These are phyloP conservation scores for Globisporangium paroecandrum DNA, from an alignment of 352 stramenopile genomes.

Conservation along the genomic window DNA sequence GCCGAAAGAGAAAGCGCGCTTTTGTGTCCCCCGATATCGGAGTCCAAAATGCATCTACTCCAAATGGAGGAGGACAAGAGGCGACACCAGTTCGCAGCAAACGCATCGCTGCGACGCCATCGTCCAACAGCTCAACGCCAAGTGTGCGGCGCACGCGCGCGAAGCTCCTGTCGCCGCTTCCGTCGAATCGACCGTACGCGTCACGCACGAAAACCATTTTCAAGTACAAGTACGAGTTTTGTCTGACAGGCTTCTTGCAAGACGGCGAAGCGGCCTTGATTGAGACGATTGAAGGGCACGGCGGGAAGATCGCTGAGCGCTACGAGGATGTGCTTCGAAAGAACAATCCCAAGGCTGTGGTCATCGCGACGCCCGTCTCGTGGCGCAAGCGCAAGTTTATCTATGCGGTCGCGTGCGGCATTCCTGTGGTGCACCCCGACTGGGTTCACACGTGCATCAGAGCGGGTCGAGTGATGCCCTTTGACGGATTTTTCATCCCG, in stretches of 20 bases:
- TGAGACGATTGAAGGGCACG: constrained; percentile 63
- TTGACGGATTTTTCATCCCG: constrained; percentile 69
- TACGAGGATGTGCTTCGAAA: constrained; percentile 49
- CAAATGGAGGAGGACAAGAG: neutral
- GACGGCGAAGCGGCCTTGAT: constrained; percentile 45
- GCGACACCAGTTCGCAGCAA: neutral
- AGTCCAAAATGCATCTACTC: neutral
- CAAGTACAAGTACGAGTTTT: constrained; percentile 76
- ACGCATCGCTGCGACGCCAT: neutral
- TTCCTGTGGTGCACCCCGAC: constrained; percentile 77
- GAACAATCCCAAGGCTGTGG: constrained; percentile 50
- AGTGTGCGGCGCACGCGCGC: constrained; percentile 50
- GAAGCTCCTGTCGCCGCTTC: constrained; percentile 43
- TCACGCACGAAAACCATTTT: constrained; percentile 61
- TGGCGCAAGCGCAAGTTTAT: constrained; percentile 84
- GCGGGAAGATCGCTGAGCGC: constrained; percentile 48
- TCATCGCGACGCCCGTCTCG: constrained; percentile 70
- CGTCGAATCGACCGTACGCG: constrained; percentile 38
- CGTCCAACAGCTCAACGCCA: constrained; percentile 21
- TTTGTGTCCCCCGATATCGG: constrained; percentile 32
- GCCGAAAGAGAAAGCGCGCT: constrained; percentile 25
- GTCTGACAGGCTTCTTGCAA: constrained; percentile 63
- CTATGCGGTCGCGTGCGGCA: constrained; percentile 72
- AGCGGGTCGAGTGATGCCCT: constrained; percentile 41
- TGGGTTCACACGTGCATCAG: constrained; percentile 73